phyloP scores from a whole-genome alignment of 305 asterid genomes.

The Plantago rigida region DNA sequence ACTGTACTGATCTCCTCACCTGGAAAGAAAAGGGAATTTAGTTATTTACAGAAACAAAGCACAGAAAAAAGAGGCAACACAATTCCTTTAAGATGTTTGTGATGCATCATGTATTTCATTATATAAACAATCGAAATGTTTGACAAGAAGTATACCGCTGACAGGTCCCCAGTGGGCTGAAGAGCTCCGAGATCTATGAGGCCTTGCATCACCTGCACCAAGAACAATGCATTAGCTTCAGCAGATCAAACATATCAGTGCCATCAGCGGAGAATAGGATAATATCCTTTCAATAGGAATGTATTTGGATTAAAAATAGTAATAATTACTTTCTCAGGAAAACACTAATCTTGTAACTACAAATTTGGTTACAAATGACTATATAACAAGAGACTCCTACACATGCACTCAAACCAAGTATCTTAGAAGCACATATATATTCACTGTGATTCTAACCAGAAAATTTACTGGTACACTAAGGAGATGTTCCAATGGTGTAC shows the following conservation, averaged over 20 bases:
- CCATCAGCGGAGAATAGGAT: not conserved
- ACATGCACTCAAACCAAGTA: not conserved
- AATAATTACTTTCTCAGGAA: too few relatives aligned
- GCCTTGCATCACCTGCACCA: slow-evolving; percentile 65
- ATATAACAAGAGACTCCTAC: too few relatives aligned
- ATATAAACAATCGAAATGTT: not conserved
- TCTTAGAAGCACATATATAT: not conserved
- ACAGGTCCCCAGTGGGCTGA: slow-evolving; percentile 90
- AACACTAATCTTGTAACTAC: too few relatives aligned
- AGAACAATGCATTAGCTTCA: slow-evolving; percentile 11
- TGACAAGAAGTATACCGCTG: slow-evolving; percentile 44
- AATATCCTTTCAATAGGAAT: not conserved
- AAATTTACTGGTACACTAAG: too few relatives aligned
- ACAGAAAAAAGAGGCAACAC: not conserved
- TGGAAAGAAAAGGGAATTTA: slow-evolving; percentile 17
- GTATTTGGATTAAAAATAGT: too few relatives aligned
- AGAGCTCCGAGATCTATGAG: slow-evolving; percentile 91
- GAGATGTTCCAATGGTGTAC: too few relatives aligned
- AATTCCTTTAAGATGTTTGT: not conserved
- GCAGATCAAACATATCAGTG: not conserved
- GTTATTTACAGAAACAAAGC: slow-evolving; percentile 5
- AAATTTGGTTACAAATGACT: too few relatives aligned
- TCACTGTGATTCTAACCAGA: too few relatives aligned
- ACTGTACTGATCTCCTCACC: slow-evolving; percentile 92
- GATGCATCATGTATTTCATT: not conserved